Percentiles rank a stretch among this genome's conserved stretches.
Evolutionary conservation across 2,329 filamentous ascomycete species (phyloP).

Genomic region (Aspergillus quadrilineatus): DNA sequence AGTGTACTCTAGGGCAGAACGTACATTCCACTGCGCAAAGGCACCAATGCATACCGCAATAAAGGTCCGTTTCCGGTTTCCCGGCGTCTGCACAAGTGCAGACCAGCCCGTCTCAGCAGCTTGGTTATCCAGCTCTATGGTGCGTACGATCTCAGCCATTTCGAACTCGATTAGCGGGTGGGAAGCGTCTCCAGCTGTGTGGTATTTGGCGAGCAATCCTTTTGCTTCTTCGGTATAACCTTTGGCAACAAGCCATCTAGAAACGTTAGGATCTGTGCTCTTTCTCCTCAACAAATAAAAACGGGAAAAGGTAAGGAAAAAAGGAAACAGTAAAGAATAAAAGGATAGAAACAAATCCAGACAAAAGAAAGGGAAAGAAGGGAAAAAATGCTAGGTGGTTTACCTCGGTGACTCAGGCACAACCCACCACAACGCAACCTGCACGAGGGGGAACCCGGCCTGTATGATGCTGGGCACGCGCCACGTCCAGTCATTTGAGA

Average conservation of each 20-base stretch:
- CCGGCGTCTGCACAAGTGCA: neutral
- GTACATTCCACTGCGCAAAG: slow-evolving; percentile 30
- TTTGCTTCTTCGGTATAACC: slow-evolving; percentile 21
- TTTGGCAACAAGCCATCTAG: slow-evolving; percentile 27
- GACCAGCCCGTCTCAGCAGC: neutral
- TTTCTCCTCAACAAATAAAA: too few species aligned
- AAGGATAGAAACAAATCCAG: too few species aligned
- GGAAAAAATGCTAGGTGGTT: too few species aligned
- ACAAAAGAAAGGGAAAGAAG: too few species aligned
- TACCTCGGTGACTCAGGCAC: neutral
- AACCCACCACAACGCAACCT: neutral
- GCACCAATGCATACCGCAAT: slow-evolving; percentile 20
- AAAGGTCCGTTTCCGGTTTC: slow-evolving; percentile 23
- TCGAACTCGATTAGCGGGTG: slow-evolving; percentile 26
- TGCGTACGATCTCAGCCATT: slow-evolving; percentile 24
- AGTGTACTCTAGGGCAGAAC: too few species aligned
- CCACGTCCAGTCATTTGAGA: neutral
- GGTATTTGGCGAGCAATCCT: slow-evolving; percentile 21
- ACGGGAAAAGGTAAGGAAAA: too few species aligned
- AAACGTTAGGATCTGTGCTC: neutral
- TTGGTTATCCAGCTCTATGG: slow-evolving; percentile 16
- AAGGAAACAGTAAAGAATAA: neutral
- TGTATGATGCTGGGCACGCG: neutral
- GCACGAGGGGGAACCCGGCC: neutral
- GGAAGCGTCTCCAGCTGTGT: slow-evolving; percentile 20